Evolutionary conservation across 352 stramenopile genomes (phyloP), one percentile per base, ranked within the genome.

Genomic region (Phytophthora citricola): DNA sequence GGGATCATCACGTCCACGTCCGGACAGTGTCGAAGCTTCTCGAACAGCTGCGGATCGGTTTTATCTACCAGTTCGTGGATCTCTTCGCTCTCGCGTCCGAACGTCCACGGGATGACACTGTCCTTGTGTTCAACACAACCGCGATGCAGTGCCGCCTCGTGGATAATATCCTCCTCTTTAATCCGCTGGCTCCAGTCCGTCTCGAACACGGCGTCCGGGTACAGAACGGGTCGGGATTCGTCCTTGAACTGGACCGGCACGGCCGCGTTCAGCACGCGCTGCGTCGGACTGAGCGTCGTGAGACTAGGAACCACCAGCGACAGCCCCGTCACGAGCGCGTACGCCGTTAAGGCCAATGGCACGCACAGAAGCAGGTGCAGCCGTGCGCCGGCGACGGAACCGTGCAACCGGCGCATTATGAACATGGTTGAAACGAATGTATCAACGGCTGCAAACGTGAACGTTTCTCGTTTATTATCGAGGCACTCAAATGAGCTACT

Each of bases 101-200:
- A 78, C 34, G 58, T 53, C 68, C 68, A 83, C 34, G 73, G 64
- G 34, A 85, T 76, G 49, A 81, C 54, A 34, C 53, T 69, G 31
- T 71, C 41, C 51, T 78, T 79, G 56, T 80, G 44, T 39, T 26
- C 52, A 15, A 80, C 55, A 24, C 46, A 53, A n/a, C 29, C 46
- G n/a, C 46, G 57, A 51, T 85, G 70, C 49, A 85, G 36, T 40
- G 53, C 41, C 8, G 49, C 71, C 53, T 78, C 53, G 51, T 85
- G 73, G 57, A 85, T 47, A 12, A 78, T 69, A 20, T 84, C 76
- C 4, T 40, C n/a, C 10, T 61, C 31, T 5, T 17, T 22, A 12
- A 77, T 65, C n/a, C 58, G 53, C 5, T 43, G 38, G 14, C 58
- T 63, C 59, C 69, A 78, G 43, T 78, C 62, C 15, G 50, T 78